Conservation (phyloP, 495 filamentous ascomycete genomes). For the Xylaria grammica region DNA sequence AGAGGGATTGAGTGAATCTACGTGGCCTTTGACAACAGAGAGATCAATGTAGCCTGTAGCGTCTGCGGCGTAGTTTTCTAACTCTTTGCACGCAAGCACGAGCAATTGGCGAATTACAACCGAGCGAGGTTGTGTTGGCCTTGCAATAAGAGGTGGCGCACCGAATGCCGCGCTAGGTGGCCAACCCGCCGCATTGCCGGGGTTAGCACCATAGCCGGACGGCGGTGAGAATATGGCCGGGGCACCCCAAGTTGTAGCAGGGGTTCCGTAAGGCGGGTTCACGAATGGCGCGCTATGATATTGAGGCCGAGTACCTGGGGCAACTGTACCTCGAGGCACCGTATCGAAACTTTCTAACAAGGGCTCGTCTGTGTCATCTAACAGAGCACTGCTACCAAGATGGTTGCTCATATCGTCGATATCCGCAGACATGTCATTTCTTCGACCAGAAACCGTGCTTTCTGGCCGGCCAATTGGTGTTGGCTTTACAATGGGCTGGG, state of each 20-base stretch:
- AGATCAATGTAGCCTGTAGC: slow-evolving; percentile 70
- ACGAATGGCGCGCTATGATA: slow-evolving; percentile 31
- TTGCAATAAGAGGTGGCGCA: slow-evolving; percentile 32
- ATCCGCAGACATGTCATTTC: slow-evolving; percentile 50
- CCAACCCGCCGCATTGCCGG: slow-evolving; percentile 29
- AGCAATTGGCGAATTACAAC: slow-evolving; percentile 56
- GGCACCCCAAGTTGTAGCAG: slow-evolving; percentile 35
- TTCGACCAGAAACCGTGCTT: slow-evolving; percentile 63
- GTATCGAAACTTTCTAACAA: slow-evolving; percentile 20
- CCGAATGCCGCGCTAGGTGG: slow-evolving; percentile 35
- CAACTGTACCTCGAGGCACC: slow-evolving; percentile 36
- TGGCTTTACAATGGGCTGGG: slow-evolving; percentile 76
- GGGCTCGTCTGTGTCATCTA: slow-evolving; percentile 75
- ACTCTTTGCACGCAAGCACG: slow-evolving; percentile 53
- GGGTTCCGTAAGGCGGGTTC: slow-evolving; percentile 40
- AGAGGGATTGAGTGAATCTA: slow-evolving; percentile 62
- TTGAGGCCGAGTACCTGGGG: slow-evolving; percentile 31
- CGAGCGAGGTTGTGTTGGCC: slow-evolving; percentile 44
- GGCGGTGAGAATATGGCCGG: slow-evolving; percentile 34
- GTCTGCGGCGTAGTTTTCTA: slow-evolving; percentile 39
- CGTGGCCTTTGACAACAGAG: slow-evolving; percentile 65
- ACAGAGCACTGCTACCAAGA: slow-evolving; percentile 91
- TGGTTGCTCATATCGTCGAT: slow-evolving; percentile 77
- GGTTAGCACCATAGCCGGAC: slow-evolving; percentile 28
- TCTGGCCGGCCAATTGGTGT: slow-evolving; percentile 87